phyloP scores from a whole-genome alignment of 1,284 basidiomycete genomes.

The Austroboletus novae-zelandiae region DNA sequence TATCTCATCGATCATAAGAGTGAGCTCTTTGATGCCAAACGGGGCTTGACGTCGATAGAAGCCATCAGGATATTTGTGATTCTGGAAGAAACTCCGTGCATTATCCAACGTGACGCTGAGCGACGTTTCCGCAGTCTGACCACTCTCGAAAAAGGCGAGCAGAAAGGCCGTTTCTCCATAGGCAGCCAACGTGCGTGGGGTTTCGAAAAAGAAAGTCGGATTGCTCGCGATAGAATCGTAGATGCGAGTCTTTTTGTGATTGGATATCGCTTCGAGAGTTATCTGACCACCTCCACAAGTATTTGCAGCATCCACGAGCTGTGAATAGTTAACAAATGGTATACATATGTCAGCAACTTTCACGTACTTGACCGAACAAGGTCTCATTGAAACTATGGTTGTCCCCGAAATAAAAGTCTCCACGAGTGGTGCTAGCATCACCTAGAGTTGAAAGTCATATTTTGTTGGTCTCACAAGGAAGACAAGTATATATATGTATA shows the following conservation, averaged over 20 bases:
- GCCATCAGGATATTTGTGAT: conserved; percentile 19
- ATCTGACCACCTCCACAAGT: conserved; percentile 14
- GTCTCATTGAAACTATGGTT: conserved; percentile 30
- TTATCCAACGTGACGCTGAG: conserved; percentile 7
- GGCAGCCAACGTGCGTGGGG: conserved; percentile 16
- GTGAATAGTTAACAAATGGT: not conserved
- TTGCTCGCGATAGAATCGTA: conserved; percentile 27
- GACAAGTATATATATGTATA: not conserved
- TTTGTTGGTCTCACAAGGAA: not conserved
- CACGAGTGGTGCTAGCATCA: conserved; percentile 26
- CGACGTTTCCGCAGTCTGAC: conserved; percentile 22
- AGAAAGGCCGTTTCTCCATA: conserved; percentile 26
- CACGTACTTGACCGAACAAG: conserved; percentile 20
- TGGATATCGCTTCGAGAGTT: conserved; percentile 20
- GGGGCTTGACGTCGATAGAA: conserved; percentile 24
- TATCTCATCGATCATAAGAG: not conserved
- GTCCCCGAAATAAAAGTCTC: conserved; percentile 29
- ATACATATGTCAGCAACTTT: accelerated
- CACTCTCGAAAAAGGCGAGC: conserved; percentile 28
- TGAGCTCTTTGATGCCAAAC: conserved; percentile 6
- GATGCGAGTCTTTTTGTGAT: conserved; percentile 16
- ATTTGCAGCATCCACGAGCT: conserved; percentile 19
- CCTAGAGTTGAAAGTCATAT: conserved; percentile 9
- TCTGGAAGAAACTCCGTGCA: conserved; percentile 21
- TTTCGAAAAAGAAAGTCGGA: conserved; percentile 24